Base-by-base conservation (phyloP, 768 basidiomycete genomes). In the Asterophora parasitica region DNA sequence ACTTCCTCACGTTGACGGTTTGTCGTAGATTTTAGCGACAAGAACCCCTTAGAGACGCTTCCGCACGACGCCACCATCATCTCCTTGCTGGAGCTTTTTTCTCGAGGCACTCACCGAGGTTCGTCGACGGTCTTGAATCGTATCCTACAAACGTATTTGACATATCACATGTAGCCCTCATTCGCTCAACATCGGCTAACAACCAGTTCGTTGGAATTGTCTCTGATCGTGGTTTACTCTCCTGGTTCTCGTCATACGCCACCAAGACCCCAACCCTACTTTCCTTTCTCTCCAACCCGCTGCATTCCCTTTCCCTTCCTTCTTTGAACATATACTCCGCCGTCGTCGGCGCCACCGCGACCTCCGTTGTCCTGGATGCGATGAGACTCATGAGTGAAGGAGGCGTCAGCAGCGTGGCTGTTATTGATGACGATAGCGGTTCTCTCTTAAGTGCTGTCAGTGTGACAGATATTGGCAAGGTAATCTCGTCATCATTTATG, bases 301-400 rank as follows among this genome's bases (percentile, higher is more conserved):
- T 88, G 10, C 62, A 67, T 39, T 69, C 73, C 4, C 69, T 85
- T 23, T 69, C 76, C 6, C 75, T 87, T 30, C 86, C 84, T 16
- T 88, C 82, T 4, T 64, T 88, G 4, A 74, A 82, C 52, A 69
- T 87, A 31, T 78, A 82, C 55, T 58, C 72, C 1, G 75, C 81
- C 1, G 82, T 91, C 13, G 71, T 91, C 7, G 77, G 85, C 6
- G 68, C 81, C 4, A 73, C 74, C 4, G 79, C 85, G 36, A 73
- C 70, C 12, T 77, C 79, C 2, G 75, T 76, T 15, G 83, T 90
- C 19, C 68, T 90, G 42, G 84, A 88, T 61, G 88, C 88, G 4
- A 92, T 92, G 89, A 79, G 73, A 50, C 70, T 86, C 23, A 90
- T 92, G 88, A 88, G 86, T 56, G 86, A 88, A 51, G 78, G 85